A percentile compares a stretch with the other conserved stretches of the same genome.
Conservation (phyloP, 148 eudicot species). For the Simmondsia chinensis region DNA sequence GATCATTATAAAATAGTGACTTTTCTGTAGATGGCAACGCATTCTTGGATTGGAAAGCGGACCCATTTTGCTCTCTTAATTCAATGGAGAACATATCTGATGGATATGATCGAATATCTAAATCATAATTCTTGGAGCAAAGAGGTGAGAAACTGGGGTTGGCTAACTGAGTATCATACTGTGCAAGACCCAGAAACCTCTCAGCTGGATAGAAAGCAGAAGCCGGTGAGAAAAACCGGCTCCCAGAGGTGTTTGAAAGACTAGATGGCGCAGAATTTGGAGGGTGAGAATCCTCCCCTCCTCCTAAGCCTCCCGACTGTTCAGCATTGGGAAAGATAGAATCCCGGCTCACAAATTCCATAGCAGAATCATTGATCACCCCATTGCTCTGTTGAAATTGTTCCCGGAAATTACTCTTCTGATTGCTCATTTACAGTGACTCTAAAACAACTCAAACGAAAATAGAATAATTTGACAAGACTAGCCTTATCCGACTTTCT, state of each 20-base stretch:
- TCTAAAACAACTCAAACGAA: constrained; percentile 4
- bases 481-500: constrained; percentile 2
- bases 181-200: constrained; percentile 15
- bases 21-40: constrained; percentile 20
- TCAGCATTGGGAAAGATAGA: constrained; percentile 11
- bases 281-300: constrained; percentile 10
- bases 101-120: constrained; percentile 21
- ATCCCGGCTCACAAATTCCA: constrained; percentile 15
- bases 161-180: constrained; percentile 16
- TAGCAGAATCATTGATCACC: constrained; percentile 12
- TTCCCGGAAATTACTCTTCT: constrained; percentile 20
- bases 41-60: constrained; percentile 21
- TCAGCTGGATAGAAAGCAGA: constrained; percentile 17
- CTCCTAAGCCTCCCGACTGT: constrained; percentile 19
- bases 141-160: constrained; percentile 19
- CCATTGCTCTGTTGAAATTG: constrained; percentile 15
- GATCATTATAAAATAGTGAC: constrained; percentile 23
- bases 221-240: constrained; percentile 11
- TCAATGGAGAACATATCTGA: constrained; percentile 24
- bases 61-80: constrained; percentile 14
- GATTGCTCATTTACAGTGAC: constrained; percentile 22
- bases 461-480: constrained; percentile 6
- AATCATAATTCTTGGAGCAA: constrained; percentile 17
- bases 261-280: constrained; percentile 8
- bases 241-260: constrained; percentile 11